Percentiles rank a stretch among this genome's conserved stretches.
phyloP scores from a whole-genome alignment of 2,329 filamentous ascomycete species.

The Pseudogymnoascus pannorum region DNA sequence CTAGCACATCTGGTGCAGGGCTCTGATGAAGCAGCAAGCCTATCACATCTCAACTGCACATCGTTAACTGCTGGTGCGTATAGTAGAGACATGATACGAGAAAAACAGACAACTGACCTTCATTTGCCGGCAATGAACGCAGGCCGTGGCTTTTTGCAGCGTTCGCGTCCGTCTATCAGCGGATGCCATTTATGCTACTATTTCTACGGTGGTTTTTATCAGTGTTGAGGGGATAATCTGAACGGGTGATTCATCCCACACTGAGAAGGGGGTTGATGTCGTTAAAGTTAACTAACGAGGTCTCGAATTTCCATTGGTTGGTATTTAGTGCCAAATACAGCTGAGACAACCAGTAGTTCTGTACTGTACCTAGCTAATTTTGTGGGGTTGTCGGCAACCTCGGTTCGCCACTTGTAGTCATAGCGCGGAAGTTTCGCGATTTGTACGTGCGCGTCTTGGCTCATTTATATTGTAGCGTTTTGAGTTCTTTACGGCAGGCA shows the following conservation, averaged over 20 bases:
- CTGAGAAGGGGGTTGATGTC: too few species aligned
- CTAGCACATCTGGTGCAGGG: neutral
- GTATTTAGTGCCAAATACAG: too few species aligned
- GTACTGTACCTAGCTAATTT: too few species aligned
- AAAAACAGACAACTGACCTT: neutral
- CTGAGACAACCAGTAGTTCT: too few species aligned
- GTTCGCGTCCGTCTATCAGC: neutral
- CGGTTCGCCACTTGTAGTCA: neutral
- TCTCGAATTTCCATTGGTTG: too few species aligned
- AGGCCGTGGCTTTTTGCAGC: neutral
- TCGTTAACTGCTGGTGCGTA: neutral
- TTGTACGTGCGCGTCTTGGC: neutral
- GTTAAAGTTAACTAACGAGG: too few species aligned
- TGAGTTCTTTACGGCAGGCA: neutral
- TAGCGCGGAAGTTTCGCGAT: neutral
- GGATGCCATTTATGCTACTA: neutral
- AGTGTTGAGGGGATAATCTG: too few species aligned
- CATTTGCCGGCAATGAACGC: slow-evolving; percentile 3
- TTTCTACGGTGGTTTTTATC: too few species aligned
- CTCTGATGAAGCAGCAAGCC: neutral
- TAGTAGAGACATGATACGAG: neutral
- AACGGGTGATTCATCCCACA: too few species aligned
- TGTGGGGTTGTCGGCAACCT: neutral
- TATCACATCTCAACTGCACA: neutral
- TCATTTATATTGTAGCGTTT: neutral